These are phyloP conservation scores for Diversispora eburnea DNA, from an alignment of 192 early-diverging fungal genomes.

Conservation along the genomic window DNA sequence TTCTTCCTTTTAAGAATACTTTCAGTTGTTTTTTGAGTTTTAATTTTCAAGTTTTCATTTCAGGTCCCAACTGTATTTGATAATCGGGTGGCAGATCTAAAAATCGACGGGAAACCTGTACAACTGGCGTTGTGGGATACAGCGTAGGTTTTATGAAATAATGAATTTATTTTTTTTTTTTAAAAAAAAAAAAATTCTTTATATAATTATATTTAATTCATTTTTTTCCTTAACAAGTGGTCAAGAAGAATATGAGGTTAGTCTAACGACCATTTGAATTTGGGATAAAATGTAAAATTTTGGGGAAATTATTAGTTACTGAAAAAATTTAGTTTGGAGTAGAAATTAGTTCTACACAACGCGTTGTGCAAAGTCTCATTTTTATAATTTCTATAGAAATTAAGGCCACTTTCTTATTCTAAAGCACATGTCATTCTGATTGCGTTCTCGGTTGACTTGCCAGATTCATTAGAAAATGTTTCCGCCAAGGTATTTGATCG, in stretches of 20 bases:
- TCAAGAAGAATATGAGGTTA: slow-evolving; percentile 59
- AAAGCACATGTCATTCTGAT: slow-evolving; percentile 93
- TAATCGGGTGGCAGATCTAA: slow-evolving; percentile 86
- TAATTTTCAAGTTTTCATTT: slow-evolving; percentile 28
- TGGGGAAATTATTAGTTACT: too few relatives aligned
- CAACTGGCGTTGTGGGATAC: slow-evolving; percentile 97
- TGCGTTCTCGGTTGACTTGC: slow-evolving; percentile 83
- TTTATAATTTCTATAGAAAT: slow-evolving; percentile 53
- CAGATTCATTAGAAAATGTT: slow-evolving; percentile 81
- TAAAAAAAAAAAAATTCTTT: background rate
- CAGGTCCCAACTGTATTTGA: slow-evolving; percentile 95
- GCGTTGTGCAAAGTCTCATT: background rate
- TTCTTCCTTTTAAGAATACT: too few relatives aligned
- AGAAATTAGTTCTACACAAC: background rate
- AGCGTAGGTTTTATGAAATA: slow-evolving; percentile 44
- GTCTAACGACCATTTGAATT: background rate
- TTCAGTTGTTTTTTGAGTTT: background rate
- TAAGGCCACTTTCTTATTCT: slow-evolving; percentile 90
- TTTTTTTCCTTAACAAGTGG: slow-evolving; percentile 33
- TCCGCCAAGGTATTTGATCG: slow-evolving; percentile 50
- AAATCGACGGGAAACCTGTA: slow-evolving; percentile 78
- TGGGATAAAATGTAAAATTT: too few relatives aligned
- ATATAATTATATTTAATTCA: background rate
- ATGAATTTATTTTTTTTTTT: background rate
- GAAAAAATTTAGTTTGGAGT: background rate